Conservation (phyloP, 352 stramenopile species). For the Elongisporangium prolatum region DNA sequence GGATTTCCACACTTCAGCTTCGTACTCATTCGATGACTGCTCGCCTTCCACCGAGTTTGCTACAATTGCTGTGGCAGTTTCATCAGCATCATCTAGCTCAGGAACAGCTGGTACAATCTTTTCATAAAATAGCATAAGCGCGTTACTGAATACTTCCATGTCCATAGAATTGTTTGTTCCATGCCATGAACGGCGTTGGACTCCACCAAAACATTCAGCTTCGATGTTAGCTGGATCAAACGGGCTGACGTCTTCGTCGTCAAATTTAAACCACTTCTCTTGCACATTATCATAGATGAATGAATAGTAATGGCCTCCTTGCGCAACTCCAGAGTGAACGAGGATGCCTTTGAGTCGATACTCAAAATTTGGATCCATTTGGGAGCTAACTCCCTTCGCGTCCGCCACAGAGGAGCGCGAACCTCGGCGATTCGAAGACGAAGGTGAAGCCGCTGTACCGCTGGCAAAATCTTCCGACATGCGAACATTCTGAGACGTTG, state of each 20-base stretch:
- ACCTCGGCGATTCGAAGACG: conserved; percentile 8
- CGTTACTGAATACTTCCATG: conserved; percentile 98
- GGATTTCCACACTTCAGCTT: conserved; percentile 90
- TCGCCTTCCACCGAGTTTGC: conserved; percentile 28
- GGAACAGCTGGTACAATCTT: conserved; percentile 81
- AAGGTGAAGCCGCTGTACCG: conserved; percentile 14
- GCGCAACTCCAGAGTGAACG: conserved; percentile 97
- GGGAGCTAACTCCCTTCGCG: background rate
- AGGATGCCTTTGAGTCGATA: conserved; percentile 97
- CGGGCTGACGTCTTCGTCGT: conserved; percentile 98
- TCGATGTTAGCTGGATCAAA: conserved; percentile 97
- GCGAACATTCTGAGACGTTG: conserved; percentile 11
- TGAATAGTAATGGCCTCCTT: conserved; percentile 99
- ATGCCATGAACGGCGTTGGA: conserved; percentile 91
- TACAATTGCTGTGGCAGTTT: background rate
- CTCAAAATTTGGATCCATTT: conserved; percentile 90
- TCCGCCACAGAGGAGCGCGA: background rate
- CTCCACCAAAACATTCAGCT: conserved; percentile 97
- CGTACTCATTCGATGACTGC: conserved; percentile 30
- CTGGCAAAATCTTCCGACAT: conserved; percentile 55
- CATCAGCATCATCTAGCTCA: background rate
- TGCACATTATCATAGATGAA: conserved; percentile 87
- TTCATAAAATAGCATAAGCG: conserved; percentile 99
- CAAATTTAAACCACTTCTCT: conserved; percentile 98
- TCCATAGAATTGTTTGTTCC: conserved; percentile 95